A percentile compares a stretch with the other conserved stretches of the same genome.
phyloP scores from a whole-genome alignment of 768 basidiomycete species.

The Tulasnella sp. region DNA sequence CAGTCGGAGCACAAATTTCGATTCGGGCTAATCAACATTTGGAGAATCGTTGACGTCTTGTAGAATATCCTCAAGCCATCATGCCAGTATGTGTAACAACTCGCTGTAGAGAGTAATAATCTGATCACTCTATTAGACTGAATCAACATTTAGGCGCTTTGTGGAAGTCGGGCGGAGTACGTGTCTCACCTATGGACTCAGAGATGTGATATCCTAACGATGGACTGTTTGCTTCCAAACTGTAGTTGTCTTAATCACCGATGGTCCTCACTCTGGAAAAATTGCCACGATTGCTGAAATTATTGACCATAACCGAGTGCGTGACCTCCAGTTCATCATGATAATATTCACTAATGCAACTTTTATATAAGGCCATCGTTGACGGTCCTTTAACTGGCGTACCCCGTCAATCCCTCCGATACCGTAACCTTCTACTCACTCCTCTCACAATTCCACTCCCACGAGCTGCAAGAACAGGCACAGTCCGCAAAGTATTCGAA shows the following conservation, averaged over 20 bases:
- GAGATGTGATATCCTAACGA: neutral
- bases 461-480: slow-evolving; percentile 70
- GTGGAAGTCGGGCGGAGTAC: slow-evolving; percentile 94
- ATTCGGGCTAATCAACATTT: no score
- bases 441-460: slow-evolving; percentile 74
- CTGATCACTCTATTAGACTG: no score
- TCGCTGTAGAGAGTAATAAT: no score
- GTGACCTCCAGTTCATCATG: slow-evolving; percentile 23
- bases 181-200: slow-evolving; percentile 18
- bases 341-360: neutral
- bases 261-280: slow-evolving; percentile 72
- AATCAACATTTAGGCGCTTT: slow-evolving; percentile 88
- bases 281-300: slow-evolving; percentile 95
- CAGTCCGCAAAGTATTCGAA: slow-evolving; percentile 76
- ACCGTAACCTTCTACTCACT: slow-evolving; percentile 86
- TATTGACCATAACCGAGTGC: slow-evolving; percentile 96
- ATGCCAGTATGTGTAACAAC: no score
- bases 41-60: no score
- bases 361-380: slow-evolving; percentile 61
- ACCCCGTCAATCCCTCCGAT: slow-evolving; percentile 82
- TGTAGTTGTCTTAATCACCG: slow-evolving; percentile 81
- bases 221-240: neutral
- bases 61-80: no score
- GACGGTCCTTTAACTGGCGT: slow-evolving; percentile 88
- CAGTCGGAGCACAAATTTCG: no score